Percentiles rank a stretch among this genome's conserved stretches.
These are phyloP conservation scores for Leccinum uliginosum DNA, from an alignment of 768 basidiomycete genomes.

Conservation along the genomic window DNA sequence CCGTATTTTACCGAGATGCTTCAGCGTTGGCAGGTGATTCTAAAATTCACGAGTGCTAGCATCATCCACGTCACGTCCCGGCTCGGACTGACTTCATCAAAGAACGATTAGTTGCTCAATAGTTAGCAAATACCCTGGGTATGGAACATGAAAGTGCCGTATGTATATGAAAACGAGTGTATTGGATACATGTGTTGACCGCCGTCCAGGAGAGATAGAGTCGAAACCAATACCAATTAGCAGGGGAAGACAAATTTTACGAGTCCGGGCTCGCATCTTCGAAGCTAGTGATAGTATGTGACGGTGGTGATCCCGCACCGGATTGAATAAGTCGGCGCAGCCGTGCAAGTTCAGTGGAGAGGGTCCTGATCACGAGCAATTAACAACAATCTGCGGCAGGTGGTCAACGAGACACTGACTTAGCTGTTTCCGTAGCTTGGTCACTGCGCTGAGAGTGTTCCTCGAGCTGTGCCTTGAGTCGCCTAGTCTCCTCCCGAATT, in stretches of 20 bases:
- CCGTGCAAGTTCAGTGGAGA: constrained; percentile 62
- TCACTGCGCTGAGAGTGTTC: constrained; percentile 52
- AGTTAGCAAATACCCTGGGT: constrained; percentile 20
- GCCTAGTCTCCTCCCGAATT: constrained; percentile 54
- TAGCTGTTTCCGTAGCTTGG: constrained; percentile 55
- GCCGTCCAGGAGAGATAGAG: constrained; percentile 18
- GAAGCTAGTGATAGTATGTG: constrained; percentile 8
- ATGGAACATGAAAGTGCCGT: constrained; percentile 23
- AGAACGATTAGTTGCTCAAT: constrained; percentile 10
- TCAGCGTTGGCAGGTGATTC: background rate
- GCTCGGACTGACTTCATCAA: background rate
- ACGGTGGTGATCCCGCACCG: constrained; percentile 35
- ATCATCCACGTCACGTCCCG: background rate
- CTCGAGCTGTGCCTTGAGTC: constrained; percentile 51
- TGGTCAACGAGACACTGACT: constrained; percentile 36
- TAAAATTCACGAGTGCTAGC: background rate
- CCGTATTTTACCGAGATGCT: background rate
- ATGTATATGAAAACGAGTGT: constrained; percentile 26
- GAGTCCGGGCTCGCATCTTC: constrained; percentile 11
- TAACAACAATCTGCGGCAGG: background rate
- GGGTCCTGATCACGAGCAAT: constrained; percentile 35
- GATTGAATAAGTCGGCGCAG: constrained; percentile 71
- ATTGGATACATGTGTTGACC: constrained; percentile 31
- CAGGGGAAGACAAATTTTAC: constrained; percentile 5
- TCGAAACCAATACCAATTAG: background rate